Base-by-base conservation (phyloP, 805 yeast genomes). In the Wickerhamomyces rabaulensis region DNA sequence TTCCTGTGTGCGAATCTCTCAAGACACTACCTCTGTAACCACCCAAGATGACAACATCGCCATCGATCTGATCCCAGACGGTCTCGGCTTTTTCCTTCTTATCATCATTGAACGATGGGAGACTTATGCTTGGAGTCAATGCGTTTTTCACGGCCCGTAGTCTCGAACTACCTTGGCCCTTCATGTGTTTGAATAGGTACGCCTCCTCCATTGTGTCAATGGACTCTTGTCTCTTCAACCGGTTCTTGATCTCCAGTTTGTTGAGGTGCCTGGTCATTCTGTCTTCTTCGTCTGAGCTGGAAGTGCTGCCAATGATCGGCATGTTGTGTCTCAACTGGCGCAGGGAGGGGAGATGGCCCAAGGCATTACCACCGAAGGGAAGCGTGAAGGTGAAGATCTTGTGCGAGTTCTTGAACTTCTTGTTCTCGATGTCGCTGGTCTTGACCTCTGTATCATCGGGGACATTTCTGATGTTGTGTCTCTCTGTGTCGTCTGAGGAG, bases 21-120 rank as follows among this genome's bases (percentile, higher is more conserved):
- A 91, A 66, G 6, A 84, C 77, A 40, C 89, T 79, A 2, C 97
- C 97, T 56, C 97, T 71, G 64, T 86, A 91, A 0, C 97, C 97
- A 6, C 97, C 97, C 63, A 91, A 49, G 2, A 91, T 70, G 2
- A 91, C 78, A 2, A 91, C 73, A 58, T 90, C 90, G 5, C 97
- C 97, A 20, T 80, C 82, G 1, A 89, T 54, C 22, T 76, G 76
- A 48, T 76, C 74, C 71, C 73, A 84, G 2, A 82, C 70, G 1
- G 75, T 60, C 26, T 76, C 75, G 44, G 42, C 45, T 9, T 41
- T 40, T 27, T 49, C 51, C 22, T 51, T 51, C 29, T 52, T 51
- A 17, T 52, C 54, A 6, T 53, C 58, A 39, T 53, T 60, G 12
- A 56, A 40, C 1, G 59, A 51, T 0, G 52, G 52, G 0, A 58